Evolutionary conservation across 1,284 basidiomycete species (phyloP).

Genomic region (Rugosomyces carneus): DNA sequence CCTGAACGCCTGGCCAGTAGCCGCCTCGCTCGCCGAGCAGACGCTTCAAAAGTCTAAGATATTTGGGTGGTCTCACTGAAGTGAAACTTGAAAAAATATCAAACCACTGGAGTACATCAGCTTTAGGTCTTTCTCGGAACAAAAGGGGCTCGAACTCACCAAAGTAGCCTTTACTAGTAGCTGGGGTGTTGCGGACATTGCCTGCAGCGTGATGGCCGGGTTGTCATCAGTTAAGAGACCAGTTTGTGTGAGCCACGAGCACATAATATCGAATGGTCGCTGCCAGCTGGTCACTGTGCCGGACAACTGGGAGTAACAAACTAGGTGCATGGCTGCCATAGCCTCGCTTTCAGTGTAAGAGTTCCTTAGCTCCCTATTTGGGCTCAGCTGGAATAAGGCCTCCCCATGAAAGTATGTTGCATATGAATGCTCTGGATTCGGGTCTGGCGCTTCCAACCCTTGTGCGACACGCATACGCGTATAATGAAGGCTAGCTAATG

Average conservation of each 20-base stretch:
- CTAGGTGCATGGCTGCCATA: conserved; percentile 66
- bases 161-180: conserved; percentile 64
- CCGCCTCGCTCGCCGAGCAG: conserved; percentile 36
- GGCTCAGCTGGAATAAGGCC: conserved; percentile 49
- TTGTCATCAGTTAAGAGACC: conserved; percentile 57
- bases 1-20: conserved; percentile 25
- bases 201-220: conserved; percentile 49
- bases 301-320: conserved; percentile 62
- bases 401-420: conserved; percentile 64
- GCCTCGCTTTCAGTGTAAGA: conserved; percentile 60
- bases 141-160: conserved; percentile 40
- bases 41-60: conserved; percentile 57
- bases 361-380: conserved; percentile 40
- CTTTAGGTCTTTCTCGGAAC: background rate
- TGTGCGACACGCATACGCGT: conserved; percentile 54
- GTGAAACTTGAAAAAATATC: conserved; percentile 68
- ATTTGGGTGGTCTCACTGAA: conserved; percentile 55
- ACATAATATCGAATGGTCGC: conserved; percentile 55
- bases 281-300: conserved; percentile 64
- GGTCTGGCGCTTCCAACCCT: conserved; percentile 49
- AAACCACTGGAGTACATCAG: conserved; percentile 49
- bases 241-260: conserved; percentile 65
- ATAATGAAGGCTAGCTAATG: conserved; percentile 67
- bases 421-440: conserved; percentile 48
- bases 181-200: conserved; percentile 45